Conservation (phyloP, 805 yeast genomes). For the Jamesozyma hellenica region DNA sequence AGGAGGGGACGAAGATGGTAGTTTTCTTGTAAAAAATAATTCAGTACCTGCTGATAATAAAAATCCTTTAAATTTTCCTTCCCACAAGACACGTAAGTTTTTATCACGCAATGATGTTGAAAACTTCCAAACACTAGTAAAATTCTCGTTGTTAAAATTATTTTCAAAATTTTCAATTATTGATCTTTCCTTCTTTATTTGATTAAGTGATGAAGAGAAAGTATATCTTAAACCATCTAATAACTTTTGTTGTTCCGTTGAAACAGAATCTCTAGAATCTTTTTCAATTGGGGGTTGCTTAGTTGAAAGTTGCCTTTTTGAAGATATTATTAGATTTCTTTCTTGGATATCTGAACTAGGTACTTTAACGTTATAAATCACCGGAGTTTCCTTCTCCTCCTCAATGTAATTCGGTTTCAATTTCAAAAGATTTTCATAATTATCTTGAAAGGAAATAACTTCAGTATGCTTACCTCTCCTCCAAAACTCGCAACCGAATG, state of each 20-base stretch:
- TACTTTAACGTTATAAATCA: background rate
- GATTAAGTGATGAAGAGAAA: slow-evolving; percentile 26
- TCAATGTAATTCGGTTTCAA: background rate
- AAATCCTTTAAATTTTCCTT: slow-evolving; percentile 74
- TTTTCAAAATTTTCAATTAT: slow-evolving; percentile 43
- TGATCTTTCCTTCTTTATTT: slow-evolving; percentile 29
- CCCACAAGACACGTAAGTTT: slow-evolving; percentile 67
- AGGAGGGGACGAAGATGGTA: slow-evolving; percentile 4
- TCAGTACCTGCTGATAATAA: slow-evolving; percentile 65
- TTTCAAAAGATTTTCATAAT: slow-evolving; percentile 2
- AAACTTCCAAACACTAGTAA: slow-evolving; percentile 62
- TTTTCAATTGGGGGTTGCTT: background rate
- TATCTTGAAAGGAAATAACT: background rate
- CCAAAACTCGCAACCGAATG: slow-evolving; percentile 82
- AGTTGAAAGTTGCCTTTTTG: background rate
- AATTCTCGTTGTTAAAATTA: slow-evolving; percentile 42
- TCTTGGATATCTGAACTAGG: background rate
- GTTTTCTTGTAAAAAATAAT: slow-evolving; percentile 26
- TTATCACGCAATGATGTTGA: slow-evolving; percentile 59
- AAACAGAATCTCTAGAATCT: background rate
- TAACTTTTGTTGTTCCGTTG: slow-evolving; percentile 11
- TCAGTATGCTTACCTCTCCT: slow-evolving; percentile 9
- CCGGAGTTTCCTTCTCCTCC: background rate
- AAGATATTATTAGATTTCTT: background rate
- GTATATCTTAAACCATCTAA: slow-evolving; percentile 23